These are phyloP conservation scores for Lyophyllum decastes DNA, from an alignment of 768 basidiomycete species.

Conservation along the genomic window DNA sequence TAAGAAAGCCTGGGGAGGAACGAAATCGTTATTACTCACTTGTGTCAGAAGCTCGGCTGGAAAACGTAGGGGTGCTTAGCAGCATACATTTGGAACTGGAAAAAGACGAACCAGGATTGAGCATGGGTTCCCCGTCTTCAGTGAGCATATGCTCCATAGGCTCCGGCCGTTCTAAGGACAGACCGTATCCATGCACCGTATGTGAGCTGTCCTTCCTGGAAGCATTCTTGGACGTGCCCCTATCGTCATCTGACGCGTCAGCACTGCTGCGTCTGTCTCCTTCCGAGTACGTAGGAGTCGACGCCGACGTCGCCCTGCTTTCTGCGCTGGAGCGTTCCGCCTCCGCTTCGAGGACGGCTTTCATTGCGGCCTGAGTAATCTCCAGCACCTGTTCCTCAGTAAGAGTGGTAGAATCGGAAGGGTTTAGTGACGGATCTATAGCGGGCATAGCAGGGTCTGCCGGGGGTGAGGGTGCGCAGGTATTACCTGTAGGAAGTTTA, in stretches of 20 bases:
- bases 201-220: background rate
- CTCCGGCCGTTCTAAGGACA: constrained; percentile 36
- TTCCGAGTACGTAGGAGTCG: constrained; percentile 11
- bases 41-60: constrained; percentile 65
- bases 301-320: constrained; percentile 13
- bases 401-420: constrained; percentile 18
- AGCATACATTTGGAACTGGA: background rate
- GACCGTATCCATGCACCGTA: constrained; percentile 28
- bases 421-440: constrained; percentile 29
- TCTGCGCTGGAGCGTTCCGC: constrained; percentile 30
- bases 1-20: constrained; percentile 8
- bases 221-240: background rate
- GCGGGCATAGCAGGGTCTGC: constrained; percentile 3
- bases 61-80: constrained; percentile 9
- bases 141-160: constrained; percentile 59
- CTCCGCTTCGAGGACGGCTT: constrained; percentile 35
- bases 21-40: constrained; percentile 32
- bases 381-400: constrained; percentile 28
- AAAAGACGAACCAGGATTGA: constrained; percentile 59
- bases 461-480: background rate
- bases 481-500: background rate
- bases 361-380: constrained; percentile 28
- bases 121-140: constrained; percentile 67
- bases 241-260: constrained; percentile 3
- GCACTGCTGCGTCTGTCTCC: background rate